Percentiles rank a stretch among this genome's conserved stretches.
Conservation (phyloP, 495 filamentous ascomycete genomes). For the Glarea lozoyensis region DNA sequence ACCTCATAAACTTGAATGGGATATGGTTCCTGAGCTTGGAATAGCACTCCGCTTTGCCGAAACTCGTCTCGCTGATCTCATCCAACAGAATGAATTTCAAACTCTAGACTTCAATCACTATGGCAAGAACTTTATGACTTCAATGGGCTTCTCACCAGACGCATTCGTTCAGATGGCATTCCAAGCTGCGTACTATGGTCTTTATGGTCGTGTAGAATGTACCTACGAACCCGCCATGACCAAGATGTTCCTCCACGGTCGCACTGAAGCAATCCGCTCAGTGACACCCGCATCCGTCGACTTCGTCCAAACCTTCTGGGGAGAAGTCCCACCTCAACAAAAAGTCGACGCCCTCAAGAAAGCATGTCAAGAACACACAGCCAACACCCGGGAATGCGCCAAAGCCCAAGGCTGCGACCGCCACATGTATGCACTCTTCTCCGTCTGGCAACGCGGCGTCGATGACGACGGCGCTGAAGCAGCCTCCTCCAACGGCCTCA, state of each 20-base stretch:
- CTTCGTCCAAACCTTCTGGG: conserved; percentile 94
- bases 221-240: conserved; percentile 99
- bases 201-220: conserved; percentile 89
- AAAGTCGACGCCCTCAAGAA: conserved; percentile 80
- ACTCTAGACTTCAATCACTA: conserved; percentile 84
- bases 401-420: conserved; percentile 90
- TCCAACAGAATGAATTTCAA: conserved; percentile 93
- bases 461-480: conserved; percentile 59
- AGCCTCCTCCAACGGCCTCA: conserved; percentile 45
- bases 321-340: conserved; percentile 66
- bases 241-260: conserved; percentile 83
- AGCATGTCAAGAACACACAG: conserved; percentile 74
- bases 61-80: conserved; percentile 86
- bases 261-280: conserved; percentile 86
- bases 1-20: conserved; percentile 95
- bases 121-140: conserved; percentile 96
- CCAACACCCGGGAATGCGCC: conserved; percentile 75
- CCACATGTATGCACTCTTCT: conserved; percentile 90
- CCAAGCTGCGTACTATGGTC: conserved; percentile 95
- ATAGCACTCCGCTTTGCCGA: conserved; percentile 93
- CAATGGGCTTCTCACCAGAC: conserved; percentile 92
- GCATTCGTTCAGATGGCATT: conserved; percentile 99
- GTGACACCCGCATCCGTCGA: conserved; percentile 74
- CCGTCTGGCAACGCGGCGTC: conserved; percentile 84
- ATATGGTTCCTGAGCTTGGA: conserved; percentile 85